Percentiles rank a stretch among this genome's conserved stretches.
These are phyloP conservation scores for Arachnomyces sp. DNA, from an alignment of 2,329 filamentous ascomycete genomes.

Conservation along the genomic window DNA sequence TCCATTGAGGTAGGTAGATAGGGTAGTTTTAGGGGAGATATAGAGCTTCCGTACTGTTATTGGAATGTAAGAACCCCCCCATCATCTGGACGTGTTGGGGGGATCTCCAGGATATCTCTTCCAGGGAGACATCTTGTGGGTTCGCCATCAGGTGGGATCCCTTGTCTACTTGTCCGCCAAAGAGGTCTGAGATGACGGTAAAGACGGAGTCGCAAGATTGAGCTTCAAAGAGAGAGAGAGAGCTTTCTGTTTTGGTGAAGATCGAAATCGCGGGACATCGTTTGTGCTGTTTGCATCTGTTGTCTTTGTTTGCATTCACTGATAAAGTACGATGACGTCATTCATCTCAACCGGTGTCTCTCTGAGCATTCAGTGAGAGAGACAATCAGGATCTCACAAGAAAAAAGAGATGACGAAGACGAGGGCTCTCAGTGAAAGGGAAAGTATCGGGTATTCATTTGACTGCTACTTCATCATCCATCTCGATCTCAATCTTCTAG, in stretches of 20 bases:
- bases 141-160: constrained; percentile 22
- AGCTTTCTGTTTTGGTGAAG: neutral
- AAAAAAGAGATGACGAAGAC: no score
- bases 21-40: neutral
- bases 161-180: neutral
- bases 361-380: no score
- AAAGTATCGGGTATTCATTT: no score
- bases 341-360: no score
- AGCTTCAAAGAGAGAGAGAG: constrained; percentile 1
- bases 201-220: neutral
- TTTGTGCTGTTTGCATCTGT: no score
- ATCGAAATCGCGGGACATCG: no score
- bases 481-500: no score
- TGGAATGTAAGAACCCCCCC: constrained; percentile 38
- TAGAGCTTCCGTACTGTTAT: constrained; percentile 29
- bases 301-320: no score
- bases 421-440: no score
- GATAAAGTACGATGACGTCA: no score
- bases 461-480: no score
- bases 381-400: no score
- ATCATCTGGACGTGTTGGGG: constrained; percentile 39
- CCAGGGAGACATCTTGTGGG: constrained; percentile 29
- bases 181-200: neutral
- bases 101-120: constrained; percentile 39
- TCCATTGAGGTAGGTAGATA: neutral